These are phyloP conservation scores for Vigna trinervia DNA, from an alignment of 306 rosid species.

Conservation along the genomic window DNA sequence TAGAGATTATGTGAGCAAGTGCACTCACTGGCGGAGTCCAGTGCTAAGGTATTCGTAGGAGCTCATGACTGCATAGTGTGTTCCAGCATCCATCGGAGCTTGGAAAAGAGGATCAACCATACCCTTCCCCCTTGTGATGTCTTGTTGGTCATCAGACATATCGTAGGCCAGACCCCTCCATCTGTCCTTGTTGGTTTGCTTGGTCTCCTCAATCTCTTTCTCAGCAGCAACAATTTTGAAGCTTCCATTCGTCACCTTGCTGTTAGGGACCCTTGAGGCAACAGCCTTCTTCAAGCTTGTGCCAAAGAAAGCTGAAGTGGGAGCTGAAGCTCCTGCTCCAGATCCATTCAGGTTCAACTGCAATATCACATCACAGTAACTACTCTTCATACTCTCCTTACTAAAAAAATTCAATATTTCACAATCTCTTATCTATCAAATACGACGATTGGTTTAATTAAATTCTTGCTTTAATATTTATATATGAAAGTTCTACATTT, in stretches of 20 bases:
- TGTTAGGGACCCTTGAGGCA: slow-evolving; percentile 54
- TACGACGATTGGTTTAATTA: no score
- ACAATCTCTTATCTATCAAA: no score
- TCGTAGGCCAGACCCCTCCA: slow-evolving; percentile 84
- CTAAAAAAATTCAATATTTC: no score
- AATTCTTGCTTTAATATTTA: no score
- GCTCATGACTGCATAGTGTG: slow-evolving; percentile 85
- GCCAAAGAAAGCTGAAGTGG: slow-evolving; percentile 77
- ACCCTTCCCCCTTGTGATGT: slow-evolving; percentile 97
- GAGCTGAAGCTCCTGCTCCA: slow-evolving; percentile 57
- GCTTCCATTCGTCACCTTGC: slow-evolving; percentile 59
- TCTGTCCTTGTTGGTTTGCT: slow-evolving; percentile 70
- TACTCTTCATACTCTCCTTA: background rate
- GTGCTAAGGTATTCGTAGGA: slow-evolving; percentile 88
- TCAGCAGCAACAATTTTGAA: slow-evolving; percentile 65
- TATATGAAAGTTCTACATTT: no score
- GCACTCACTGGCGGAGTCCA: slow-evolving; percentile 70
- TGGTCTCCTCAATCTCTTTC: slow-evolving; percentile 52
- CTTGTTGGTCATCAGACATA: slow-evolving; percentile 89
- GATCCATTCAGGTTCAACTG: slow-evolving; percentile 76
- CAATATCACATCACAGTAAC: slow-evolving; percentile 39
- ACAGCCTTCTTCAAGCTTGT: slow-evolving; percentile 78
- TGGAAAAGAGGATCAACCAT: slow-evolving; percentile 87
- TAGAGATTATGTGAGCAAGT: background rate
- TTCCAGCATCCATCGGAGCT: slow-evolving; percentile 69